Evolutionary conservation across 192 early-diverging fungal species (phyloP).

Genomic region (Umbelopsis vinacea): DNA sequence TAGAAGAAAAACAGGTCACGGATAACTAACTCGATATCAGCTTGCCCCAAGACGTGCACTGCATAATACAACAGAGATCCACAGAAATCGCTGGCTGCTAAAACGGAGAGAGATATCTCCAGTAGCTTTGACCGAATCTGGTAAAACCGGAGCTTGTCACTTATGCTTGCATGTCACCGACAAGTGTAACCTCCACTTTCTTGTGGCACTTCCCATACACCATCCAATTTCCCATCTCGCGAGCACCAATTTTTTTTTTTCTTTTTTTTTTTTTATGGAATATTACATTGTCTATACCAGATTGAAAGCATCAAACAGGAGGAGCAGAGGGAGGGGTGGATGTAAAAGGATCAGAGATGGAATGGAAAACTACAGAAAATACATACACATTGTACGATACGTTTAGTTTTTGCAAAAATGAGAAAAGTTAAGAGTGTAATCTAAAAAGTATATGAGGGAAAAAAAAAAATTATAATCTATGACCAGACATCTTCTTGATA

Average conservation of each 20-base stretch:
- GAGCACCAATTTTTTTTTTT: background rate
- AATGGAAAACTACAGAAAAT: background rate
- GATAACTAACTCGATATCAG: too few species aligned
- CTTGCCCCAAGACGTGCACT: too few species aligned
- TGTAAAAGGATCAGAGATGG: background rate
- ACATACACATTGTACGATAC: background rate
- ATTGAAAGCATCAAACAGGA: background rate
- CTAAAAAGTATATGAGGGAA: background rate
- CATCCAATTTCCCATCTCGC: background rate
- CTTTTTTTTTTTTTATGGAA: background rate
- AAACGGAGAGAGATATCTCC: background rate
- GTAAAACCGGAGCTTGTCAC: conserved; percentile 18
- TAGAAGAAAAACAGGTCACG: too few species aligned
- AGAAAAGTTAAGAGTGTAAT: background rate
- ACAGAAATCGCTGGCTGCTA: too few species aligned
- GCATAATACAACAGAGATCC: too few species aligned
- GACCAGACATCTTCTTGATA: conserved; percentile 98
- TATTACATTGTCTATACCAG: conserved; percentile 5
- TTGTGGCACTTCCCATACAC: conserved; percentile 16
- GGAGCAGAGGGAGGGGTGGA: background rate
- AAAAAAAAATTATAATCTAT: conserved; percentile 41
- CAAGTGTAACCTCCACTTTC: conserved; percentile 18
- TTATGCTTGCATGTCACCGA: conserved; percentile 9
- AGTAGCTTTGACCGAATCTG: conserved; percentile 16
- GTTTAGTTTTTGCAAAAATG: background rate